Conservation (phyloP, 2,329 filamentous ascomycete species). For the Aspergillus clavatus region DNA sequence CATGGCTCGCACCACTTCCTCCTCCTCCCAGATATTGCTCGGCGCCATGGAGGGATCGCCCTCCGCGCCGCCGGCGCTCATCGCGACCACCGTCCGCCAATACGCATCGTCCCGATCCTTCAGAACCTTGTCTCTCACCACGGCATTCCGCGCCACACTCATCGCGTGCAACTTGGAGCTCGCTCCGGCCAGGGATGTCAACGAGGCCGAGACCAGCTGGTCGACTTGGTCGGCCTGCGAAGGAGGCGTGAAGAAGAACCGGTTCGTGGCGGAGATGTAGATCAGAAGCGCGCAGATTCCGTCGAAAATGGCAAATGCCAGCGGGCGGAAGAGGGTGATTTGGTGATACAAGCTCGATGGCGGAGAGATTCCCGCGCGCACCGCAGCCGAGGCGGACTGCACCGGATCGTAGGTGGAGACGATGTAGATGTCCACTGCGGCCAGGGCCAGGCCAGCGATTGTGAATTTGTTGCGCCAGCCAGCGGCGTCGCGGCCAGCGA, state of each 20-base stretch:
- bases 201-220: slow-evolving; percentile 40
- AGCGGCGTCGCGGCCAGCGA: slow-evolving; percentile 60
- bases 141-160: slow-evolving; percentile 74
- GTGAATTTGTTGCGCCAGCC: slow-evolving; percentile 69
- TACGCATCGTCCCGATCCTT: slow-evolving; percentile 64
- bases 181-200: slow-evolving; percentile 54
- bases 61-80: slow-evolving; percentile 58
- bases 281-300: slow-evolving; percentile 59
- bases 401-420: slow-evolving; percentile 59
- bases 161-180: slow-evolving; percentile 66
- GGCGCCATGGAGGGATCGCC: slow-evolving; percentile 58
- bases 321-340: slow-evolving; percentile 56
- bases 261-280: slow-evolving; percentile 73
- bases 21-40: slow-evolving; percentile 65
- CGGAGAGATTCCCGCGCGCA: slow-evolving; percentile 60
- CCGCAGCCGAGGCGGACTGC: slow-evolving; percentile 53
- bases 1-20: slow-evolving; percentile 58
- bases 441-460: slow-evolving; percentile 55
- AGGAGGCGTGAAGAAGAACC: slow-evolving; percentile 64
- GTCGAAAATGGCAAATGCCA: slow-evolving; percentile 63
- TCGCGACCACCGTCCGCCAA: slow-evolving; percentile 56
- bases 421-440: slow-evolving; percentile 61
- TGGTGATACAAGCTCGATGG: slow-evolving; percentile 31
- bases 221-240: slow-evolving; percentile 64
- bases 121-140: slow-evolving; percentile 67